Evolutionary conservation across 2,329 filamentous ascomycete species (phyloP), one percentile per base, ranked within the genome.

Genomic region (Magnaporthales sp.): DNA sequence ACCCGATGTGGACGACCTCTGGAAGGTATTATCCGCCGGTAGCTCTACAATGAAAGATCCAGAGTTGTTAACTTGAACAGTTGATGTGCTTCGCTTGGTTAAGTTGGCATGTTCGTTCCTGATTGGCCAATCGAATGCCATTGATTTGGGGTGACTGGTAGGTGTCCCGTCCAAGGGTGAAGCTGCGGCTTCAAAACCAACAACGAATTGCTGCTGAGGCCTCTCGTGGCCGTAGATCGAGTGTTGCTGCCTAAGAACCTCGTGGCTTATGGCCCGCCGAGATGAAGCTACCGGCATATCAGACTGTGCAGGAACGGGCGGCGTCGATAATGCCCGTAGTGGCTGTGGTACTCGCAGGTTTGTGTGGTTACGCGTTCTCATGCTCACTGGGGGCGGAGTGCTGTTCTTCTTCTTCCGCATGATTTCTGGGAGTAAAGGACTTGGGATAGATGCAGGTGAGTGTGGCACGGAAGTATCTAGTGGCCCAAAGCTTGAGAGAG

Each of bases 331-430:
- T 5, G 78, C 71, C 29, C 79, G 77, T 11, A 76, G 70, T 13
- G 77, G 75, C 15, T 74, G 74, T 13, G 74, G 75, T 3, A 75
- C 79, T 62, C 74, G 73, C 13, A 76, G 70, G 15, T 74, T 70
- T 9, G 73, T 69, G 7, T 75, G 73, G 31, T 76, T 78, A 29
- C 78, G 69, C 7, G 77, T 80, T n/a, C 75, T 75, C 73, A 82
- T 77, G 70, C 78, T 81, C 30, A 81, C 75, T 0, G 80, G 79
- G 0, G 79, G 78, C 3, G 78, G 75, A 0, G 77, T 76, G 66
- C 71, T 78, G 62, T n/a, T 56, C 19, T 51, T 64, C 62, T 8
- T 51, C 60, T 13, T 63, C 13, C 64, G 24, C 62, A 66, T 70
- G 66, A 69, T 68, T 27, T 73, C 70, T 29, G 73, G 71, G 15